Percentiles rank a stretch among this genome's conserved stretches.
Conservation (phyloP, 345 rosid genomes). For the Eucalyptus curtisii region DNA sequence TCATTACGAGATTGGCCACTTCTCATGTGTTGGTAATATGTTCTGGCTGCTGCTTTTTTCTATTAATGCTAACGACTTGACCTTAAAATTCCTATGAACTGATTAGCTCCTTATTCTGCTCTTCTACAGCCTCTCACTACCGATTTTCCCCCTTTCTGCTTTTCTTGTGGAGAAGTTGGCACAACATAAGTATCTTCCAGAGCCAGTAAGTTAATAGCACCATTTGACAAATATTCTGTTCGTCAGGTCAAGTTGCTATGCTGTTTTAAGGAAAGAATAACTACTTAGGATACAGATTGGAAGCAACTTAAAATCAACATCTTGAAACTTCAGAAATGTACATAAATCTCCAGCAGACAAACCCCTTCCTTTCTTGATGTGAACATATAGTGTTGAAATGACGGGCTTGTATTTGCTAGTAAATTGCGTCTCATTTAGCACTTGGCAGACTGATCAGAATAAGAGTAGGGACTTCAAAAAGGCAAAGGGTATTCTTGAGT, state of each 20-base stretch:
- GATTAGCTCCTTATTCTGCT: neutral
- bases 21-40: slow-evolving; percentile 87
- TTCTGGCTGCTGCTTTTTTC: neutral
- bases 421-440: neutral
- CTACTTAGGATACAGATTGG: neutral
- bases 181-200: slow-evolving; percentile 37
- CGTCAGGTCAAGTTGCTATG: neutral
- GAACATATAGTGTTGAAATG: neutral
- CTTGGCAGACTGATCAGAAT: neutral
- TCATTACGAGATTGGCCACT: slow-evolving; percentile 97
- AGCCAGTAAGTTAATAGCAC: slow-evolving; percentile 39
- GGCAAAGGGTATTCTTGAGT: neutral
- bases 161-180: slow-evolving; percentile 69
- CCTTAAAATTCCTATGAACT: neutral
- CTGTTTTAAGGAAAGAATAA: neutral
- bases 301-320: neutral
- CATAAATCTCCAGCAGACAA: neutral
- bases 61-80: neutral
- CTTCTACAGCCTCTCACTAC: slow-evolving; percentile 75
- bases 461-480: neutral
- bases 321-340: neutral
- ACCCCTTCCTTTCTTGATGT: neutral
- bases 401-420: neutral
- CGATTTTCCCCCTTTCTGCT: slow-evolving; percentile 69
- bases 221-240: neutral